Conservation (phyloP, 768 basidiomycete species). For the Rhizopogon vulgaris region DNA sequence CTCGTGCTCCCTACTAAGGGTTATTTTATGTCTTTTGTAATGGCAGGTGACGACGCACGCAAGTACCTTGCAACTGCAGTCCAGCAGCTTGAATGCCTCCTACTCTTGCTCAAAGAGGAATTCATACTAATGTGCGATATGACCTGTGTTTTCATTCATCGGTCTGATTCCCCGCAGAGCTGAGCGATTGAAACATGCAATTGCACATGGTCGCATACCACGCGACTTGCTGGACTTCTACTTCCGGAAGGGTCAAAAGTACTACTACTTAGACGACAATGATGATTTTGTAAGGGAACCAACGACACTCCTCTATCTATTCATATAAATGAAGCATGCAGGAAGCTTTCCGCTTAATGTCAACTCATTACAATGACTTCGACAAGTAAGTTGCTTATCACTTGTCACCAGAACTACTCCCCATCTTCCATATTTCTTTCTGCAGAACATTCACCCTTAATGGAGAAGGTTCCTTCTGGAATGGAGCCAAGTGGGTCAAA, state of each 20-base stretch:
- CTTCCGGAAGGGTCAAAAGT: slow-evolving; percentile 1
- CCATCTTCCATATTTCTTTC: background rate
- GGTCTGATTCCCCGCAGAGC: background rate
- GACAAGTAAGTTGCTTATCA: background rate
- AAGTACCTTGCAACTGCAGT: background rate
- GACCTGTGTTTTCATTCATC: background rate
- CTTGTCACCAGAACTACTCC: background rate
- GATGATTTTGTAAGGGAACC: background rate
- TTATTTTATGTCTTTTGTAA: background rate
- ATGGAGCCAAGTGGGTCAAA: background rate
- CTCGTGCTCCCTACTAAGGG: background rate
- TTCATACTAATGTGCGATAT: slow-evolving; percentile 10
- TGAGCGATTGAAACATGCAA: background rate
- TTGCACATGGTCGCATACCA: slow-evolving; percentile 11
- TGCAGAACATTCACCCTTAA: background rate
- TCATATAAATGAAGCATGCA: background rate
- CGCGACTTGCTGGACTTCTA: slow-evolving; percentile 8
- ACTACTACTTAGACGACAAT: slow-evolving; percentile 1
- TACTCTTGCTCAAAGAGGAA: slow-evolving; percentile 9
- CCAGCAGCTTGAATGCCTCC: slow-evolving; percentile 9
- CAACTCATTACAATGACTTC: background rate
- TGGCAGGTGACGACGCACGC: background rate
- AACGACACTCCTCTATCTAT: background rate
- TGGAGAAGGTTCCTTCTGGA: background rate
- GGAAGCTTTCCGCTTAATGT: background rate